Base-by-base conservation (phyloP, 1,284 basidiomycete species). In the Lignosus rhinocerotis region DNA sequence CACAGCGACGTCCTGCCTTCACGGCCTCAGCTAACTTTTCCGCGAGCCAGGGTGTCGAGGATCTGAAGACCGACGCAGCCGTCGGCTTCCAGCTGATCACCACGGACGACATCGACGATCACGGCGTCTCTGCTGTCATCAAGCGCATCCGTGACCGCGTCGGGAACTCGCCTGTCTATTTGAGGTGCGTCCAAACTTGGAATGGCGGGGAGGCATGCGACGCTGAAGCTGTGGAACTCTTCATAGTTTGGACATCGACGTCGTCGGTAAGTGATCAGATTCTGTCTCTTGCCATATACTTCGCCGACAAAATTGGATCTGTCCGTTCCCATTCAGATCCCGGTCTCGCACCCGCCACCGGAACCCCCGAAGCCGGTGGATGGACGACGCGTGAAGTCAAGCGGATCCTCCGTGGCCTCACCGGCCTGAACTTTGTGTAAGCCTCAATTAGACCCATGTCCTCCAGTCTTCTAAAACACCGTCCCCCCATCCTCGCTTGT, bases 341-440 rank as follows among this genome's bases (percentile, higher is more conserved):
- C 55, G 88, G 88, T 38, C 69, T 90, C 55, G 90, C 91, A 45
- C 91, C 91, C 55, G 90, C 83, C 9, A 92, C 90, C 59, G 90
- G 92, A n/a, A 93, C 92, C 5, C 91, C 90, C 6, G 91, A 93
- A 72, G 82, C 86, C 14, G 92, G 91, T 42, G 90, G 90, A 12
- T 92, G 88, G 88, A 90, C 89, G 5, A 87, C 83, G 16, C 81
- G 90, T 50, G 90, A 93, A 72, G 78, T 91, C 42, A 91, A 92
- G 65, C 83, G 88, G 39, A 91, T 92, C 60, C 77, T 92, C 52
- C 83, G 90, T 56, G 90, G 90, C 25, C 78, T 93, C 11, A 82
- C 84, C 3, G 90, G 90, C 3, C 73, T 93, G 38, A 91, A 92
- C 68, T 87, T 91, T 56, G 83, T 92, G 89, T 90, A 76, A 57